Conservation (phyloP, 306 rosid genomes). For the Corylus heterophylla region DNA sequence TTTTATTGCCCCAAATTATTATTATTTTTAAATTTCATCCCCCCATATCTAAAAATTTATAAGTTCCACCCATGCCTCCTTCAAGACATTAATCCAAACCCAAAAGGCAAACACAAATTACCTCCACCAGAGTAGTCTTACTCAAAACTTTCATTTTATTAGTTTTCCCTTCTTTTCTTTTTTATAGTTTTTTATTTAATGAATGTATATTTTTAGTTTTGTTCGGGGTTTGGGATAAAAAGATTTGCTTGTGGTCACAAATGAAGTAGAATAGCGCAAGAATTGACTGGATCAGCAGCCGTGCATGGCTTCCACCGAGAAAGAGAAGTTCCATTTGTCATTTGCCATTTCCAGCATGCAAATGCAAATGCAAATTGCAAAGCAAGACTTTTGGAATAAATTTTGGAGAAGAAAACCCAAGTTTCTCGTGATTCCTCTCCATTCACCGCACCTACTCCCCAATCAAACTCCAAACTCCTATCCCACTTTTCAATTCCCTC, state of each 20-base stretch:
- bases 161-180: not conserved
- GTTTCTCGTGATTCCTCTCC: constrained; percentile 73
- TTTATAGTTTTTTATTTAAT: no score
- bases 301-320: not conserved
- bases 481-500: constrained; percentile 45
- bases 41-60: no score
- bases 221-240: not conserved
- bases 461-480: constrained; percentile 44
- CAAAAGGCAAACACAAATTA: no score
- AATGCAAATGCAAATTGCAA: not conserved
- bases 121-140: no score
- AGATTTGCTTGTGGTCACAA: not conserved
- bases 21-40: no score
- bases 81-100: no score
- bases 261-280: not conserved
- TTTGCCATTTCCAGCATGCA: constrained; percentile 43
- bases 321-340: constrained; percentile 27
- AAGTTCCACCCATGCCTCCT: no score
- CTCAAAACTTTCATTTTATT: no score
- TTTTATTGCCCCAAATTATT: no score
- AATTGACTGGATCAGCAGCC: not conserved
- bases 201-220: no score
- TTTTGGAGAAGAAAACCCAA: constrained; percentile 40
- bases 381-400: constrained; percentile 52
- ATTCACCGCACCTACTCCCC: constrained; percentile 45